Base-by-base conservation (phyloP, 139 green algal genomes). In the Zygnema circumcarinatum region DNA sequence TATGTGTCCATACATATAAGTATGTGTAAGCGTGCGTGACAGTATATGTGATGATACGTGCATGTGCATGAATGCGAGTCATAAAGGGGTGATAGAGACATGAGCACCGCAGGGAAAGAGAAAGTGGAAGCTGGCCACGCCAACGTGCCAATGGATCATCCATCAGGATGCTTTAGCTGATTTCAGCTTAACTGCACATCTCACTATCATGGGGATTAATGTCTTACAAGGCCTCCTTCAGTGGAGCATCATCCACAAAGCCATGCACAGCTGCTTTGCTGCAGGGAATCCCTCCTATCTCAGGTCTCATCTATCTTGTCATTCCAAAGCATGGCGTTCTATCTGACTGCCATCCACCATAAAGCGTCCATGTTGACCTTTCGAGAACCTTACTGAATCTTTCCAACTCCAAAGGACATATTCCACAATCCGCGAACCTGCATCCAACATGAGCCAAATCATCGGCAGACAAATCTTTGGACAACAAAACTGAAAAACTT, bases 371-470 rank as follows among this genome's bases (percentile, higher is more conserved):
- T 72, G 54, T 72, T 25, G 54, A 16, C 16, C 11, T 39, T 25
- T 52, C 35, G 35, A 78, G 7, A 78, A 78, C 36, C 69, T 20
- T 78, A 78, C 36, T 39, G 7, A 39, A 52, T 78, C 69, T 78
- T 78, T 41, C 69, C 69, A 20, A 78, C 16, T 22, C 69, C 69
- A 20, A n/a, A 16, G 11, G 69, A 78, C 36, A 78, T 52, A 78
- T 78, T 78, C 69, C 69, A 78, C 69, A 78, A 39, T 41, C 69
- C 69, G 7, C 69, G 35, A 16, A 39, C 69, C 69, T 78, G 69
- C 69, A 78, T 39, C 7, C 16, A 62, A 25, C 16, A 7, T 62
- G 7, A 62, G 47, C 7, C 16, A 62, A 62, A 16, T 62, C 7
- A 16, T 25, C 47, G 16, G 16, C 16, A 16, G 16, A 62, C 47